Evolutionary conservation across 2,329 filamentous ascomycete genomes (phyloP).

Genomic region (Cordyceps militaris): DNA sequence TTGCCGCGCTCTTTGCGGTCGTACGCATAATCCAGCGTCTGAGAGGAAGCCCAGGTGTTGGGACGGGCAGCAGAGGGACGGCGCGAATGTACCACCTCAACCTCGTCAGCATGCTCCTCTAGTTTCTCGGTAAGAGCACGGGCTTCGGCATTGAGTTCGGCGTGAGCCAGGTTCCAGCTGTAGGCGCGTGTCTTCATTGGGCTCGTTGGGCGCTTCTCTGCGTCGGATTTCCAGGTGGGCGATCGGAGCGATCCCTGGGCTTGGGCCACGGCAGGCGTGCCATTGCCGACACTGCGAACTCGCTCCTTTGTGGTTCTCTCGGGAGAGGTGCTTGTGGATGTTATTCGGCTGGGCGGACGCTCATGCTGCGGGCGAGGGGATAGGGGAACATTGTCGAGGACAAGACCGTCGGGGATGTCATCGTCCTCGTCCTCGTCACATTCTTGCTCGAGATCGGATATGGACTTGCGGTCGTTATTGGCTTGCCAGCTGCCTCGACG

Average conservation of each 20-base stretch:
- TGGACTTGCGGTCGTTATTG: constrained; percentile 56
- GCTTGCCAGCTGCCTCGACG: constrained; percentile 67
- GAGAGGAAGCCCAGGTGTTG: constrained; percentile 34
- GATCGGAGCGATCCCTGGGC: constrained; percentile 55
- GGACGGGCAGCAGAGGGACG: constrained; percentile 29
- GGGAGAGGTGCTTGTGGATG: constrained; percentile 48
- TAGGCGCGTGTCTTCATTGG: constrained; percentile 52
- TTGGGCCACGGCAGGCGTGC: constrained; percentile 52
- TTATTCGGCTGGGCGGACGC: constrained; percentile 44
- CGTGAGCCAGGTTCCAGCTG: constrained; percentile 67
- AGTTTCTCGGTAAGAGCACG: constrained; percentile 70
- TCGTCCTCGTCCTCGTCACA: constrained; percentile 69
- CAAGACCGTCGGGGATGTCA: constrained; percentile 70
- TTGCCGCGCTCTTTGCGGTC: constrained; percentile 50
- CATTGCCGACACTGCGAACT: constrained; percentile 53
- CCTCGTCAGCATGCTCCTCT: constrained; percentile 68
- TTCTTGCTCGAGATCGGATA: constrained; percentile 65
- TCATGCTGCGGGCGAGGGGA: constrained; percentile 61
- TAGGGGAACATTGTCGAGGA: constrained; percentile 76
- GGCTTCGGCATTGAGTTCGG: constrained; percentile 64
- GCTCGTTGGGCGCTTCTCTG: constrained; percentile 30
- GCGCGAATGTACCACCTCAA: constrained; percentile 32
- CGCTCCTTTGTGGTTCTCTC: constrained; percentile 45
- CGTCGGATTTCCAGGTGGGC: constrained; percentile 45
- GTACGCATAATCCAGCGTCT: constrained; percentile 25